Percentiles rank a stretch among this genome's conserved stretches.
Conservation (phyloP, 108 stramenopile genomes). For the Pseudonitzschia delicatissima region DNA sequence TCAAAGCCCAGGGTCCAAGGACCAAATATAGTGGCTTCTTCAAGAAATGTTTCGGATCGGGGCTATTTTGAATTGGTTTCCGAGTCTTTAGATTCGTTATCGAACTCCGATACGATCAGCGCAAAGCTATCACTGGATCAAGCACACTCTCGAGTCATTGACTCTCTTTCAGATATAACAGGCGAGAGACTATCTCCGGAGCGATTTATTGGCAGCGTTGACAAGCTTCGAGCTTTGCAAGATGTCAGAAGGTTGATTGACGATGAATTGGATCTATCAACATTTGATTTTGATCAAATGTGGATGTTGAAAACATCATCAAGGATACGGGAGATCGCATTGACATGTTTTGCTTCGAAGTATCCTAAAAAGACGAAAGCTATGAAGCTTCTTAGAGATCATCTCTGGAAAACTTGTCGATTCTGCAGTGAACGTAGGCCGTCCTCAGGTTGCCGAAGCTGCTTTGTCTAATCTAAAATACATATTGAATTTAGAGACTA, state of each 20-base stretch:
- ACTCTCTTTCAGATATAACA: slow-evolving; percentile 4
- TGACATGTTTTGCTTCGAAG: background rate
- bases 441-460: slow-evolving; percentile 38
- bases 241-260: slow-evolving; percentile 15
- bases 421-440: slow-evolving; percentile 37
- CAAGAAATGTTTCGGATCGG: background rate
- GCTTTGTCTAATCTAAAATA: slow-evolving; percentile 16
- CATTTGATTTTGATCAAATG: slow-evolving; percentile 14
- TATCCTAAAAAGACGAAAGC: background rate
- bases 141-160: slow-evolving; percentile 17
- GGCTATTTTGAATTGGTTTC: slow-evolving; percentile 29
- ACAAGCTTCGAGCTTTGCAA: slow-evolving; percentile 29
- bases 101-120: slow-evolving; percentile 12
- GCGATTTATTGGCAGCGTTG: slow-evolving; percentile 10
- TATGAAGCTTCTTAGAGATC: slow-evolving; percentile 32
- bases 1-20: background rate
- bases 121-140: background rate
- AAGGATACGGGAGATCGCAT: slow-evolving; percentile 4
- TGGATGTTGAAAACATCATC: background rate
- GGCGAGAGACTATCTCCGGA: slow-evolving; percentile 11
- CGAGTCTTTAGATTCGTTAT: slow-evolving; percentile 15
- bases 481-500: background rate
- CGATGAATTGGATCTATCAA: background rate
- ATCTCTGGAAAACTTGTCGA: slow-evolving; percentile 43
- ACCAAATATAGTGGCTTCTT: background rate